These are phyloP conservation scores for Eutrema yunnanense DNA, from an alignment of 345 rosid species.

Conservation along the genomic window DNA sequence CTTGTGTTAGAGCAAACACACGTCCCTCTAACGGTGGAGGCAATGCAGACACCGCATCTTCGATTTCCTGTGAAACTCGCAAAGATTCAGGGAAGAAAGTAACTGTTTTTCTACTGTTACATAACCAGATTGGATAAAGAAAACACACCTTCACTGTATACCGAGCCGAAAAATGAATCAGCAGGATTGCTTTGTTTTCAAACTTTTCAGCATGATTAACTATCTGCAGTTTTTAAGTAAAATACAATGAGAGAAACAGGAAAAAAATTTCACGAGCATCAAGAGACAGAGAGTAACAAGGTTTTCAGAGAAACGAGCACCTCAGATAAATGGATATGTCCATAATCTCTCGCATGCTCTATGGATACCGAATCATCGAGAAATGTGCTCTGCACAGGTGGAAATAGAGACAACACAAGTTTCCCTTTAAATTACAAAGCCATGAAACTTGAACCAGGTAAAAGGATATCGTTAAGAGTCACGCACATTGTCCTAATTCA, in stretches of 20 bases:
- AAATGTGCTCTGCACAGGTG: constrained; percentile 65
- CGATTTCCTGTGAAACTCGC: constrained; percentile 49
- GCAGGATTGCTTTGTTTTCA: constrained; percentile 73
- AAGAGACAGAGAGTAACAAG: constrained; percentile 1
- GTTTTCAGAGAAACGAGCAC: constrained; percentile 24
- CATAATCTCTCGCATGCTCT: constrained; percentile 90
- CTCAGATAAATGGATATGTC: constrained; percentile 87
- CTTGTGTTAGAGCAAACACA: constrained; percentile 75
- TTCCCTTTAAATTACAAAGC: background rate
- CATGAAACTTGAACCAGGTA: background rate
- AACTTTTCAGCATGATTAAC: constrained; percentile 59
- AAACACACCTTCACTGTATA: constrained; percentile 57
- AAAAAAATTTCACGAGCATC: constrained; percentile 2
- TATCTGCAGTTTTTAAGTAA: constrained; percentile 43
- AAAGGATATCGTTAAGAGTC: background rate
- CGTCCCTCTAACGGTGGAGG: constrained; percentile 63
- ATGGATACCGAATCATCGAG: constrained; percentile 54
- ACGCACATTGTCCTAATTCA: constrained; percentile 4
- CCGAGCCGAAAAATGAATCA: constrained; percentile 93
- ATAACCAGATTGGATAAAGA: constrained; percentile 5
- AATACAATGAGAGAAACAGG: background rate
- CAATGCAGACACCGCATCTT: constrained; percentile 57
- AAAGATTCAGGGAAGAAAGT: background rate
- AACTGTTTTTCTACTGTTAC: background rate
- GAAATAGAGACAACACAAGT: background rate